A percentile compares a stretch with the other conserved stretches of the same genome.
phyloP scores from a whole-genome alignment of 2,329 filamentous ascomycete species.

The Colletotrichum spinosum region DNA sequence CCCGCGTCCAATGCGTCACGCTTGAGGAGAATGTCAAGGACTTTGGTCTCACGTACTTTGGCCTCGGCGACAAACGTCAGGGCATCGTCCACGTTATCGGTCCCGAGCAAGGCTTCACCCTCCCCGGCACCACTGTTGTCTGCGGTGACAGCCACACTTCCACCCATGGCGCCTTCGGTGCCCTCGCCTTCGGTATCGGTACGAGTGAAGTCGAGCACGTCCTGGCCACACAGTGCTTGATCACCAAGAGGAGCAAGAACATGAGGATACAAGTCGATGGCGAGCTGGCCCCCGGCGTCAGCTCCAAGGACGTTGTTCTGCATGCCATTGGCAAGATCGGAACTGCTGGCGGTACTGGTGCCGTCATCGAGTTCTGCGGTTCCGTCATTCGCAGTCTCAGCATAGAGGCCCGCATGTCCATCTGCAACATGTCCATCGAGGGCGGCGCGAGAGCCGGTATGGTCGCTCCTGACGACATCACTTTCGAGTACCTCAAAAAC shows the following conservation, averaged over 20 bases:
- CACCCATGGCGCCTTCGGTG: constrained; percentile 95
- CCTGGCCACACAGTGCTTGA: constrained; percentile 93
- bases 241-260: constrained; percentile 96
- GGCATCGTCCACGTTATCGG: constrained; percentile 99
- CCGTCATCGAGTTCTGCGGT: constrained; percentile 97
- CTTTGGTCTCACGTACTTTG: constrained; percentile 97
- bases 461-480: constrained; percentile 94
- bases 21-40: constrained; percentile 98
- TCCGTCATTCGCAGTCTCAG: constrained; percentile 90
- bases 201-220: constrained; percentile 99
- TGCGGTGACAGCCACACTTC: constrained; percentile 99
- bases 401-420: constrained; percentile 98
- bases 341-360: constrained; percentile 92
- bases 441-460: constrained; percentile 94
- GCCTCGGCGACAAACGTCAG: constrained; percentile 94
- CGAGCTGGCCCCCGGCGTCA: constrained; percentile 88
- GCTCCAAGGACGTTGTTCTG: constrained; percentile 94
- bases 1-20: constrained; percentile 91
- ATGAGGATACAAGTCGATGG: constrained; percentile 98
- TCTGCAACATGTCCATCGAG: constrained; percentile 99
- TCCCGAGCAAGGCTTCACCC: constrained; percentile 97
- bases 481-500: constrained; percentile 95
- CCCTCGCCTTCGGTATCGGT: constrained; percentile 95
- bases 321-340: constrained; percentile 94
- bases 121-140: constrained; percentile 95